Conservation (phyloP, 169 alveolate genomes). For the Plasmodium coatneyi region DNA sequence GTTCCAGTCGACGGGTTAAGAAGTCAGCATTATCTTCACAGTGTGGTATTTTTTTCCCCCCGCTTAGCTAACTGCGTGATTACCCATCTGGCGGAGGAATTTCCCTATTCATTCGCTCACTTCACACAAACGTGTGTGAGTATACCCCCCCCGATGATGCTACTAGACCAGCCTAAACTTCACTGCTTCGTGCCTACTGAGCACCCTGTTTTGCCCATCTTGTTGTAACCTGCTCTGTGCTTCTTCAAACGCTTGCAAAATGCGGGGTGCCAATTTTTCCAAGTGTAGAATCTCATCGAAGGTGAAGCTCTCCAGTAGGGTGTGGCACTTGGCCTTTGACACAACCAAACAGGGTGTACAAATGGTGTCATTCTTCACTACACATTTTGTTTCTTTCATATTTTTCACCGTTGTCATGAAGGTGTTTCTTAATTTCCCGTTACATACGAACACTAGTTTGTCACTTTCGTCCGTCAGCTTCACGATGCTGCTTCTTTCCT, state of each 20-base stretch:
- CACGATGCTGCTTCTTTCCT: slow-evolving; percentile 70
- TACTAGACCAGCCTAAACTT: slow-evolving; percentile 54
- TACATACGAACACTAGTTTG: slow-evolving; percentile 70
- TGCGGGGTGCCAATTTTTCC: slow-evolving; percentile 42
- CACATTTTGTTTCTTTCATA: slow-evolving; percentile 75
- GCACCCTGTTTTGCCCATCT: slow-evolving; percentile 23
- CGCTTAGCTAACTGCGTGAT: not conserved
- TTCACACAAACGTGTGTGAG: not conserved
- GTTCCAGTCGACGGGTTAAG: not conserved
- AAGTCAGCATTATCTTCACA: not conserved
- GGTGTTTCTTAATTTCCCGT: slow-evolving; percentile 65
- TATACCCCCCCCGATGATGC: not conserved
- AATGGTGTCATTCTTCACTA: slow-evolving; percentile 49
- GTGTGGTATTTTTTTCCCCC: not conserved
- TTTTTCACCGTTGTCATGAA: slow-evolving; percentile 59
- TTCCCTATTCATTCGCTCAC: not conserved
- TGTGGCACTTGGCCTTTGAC: slow-evolving; percentile 76
- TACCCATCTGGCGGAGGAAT: not conserved
- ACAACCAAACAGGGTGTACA: slow-evolving; percentile 64
- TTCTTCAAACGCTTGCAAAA: slow-evolving; percentile 62
- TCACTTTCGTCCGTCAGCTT: slow-evolving; percentile 72
- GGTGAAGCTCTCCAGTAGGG: slow-evolving; percentile 64
- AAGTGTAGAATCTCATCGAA: slow-evolving; percentile 74
- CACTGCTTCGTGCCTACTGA: slow-evolving; percentile 65
- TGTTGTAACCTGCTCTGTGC: slow-evolving; percentile 37